Percentiles rank a stretch among this genome's conserved stretches.
Evolutionary conservation across 1,284 basidiomycete species (phyloP).

Genomic region (Meira nashicola): DNA sequence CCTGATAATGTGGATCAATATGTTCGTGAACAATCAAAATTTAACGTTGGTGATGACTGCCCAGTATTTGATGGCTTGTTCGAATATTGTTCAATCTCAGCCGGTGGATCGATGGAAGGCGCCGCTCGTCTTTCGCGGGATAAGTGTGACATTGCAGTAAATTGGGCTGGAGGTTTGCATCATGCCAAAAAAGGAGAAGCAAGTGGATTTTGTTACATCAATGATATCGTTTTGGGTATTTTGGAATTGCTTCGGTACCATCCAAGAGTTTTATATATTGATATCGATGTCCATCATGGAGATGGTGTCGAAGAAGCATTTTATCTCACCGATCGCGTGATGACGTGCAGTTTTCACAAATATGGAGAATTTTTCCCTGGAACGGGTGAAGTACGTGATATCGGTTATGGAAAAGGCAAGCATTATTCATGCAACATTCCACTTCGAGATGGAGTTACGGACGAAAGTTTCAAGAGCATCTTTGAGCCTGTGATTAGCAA

Average conservation of each 20-base stretch:
- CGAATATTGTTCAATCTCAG: constrained; percentile 97
- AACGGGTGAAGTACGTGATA: constrained; percentile 90
- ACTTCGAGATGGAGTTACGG: constrained; percentile 87
- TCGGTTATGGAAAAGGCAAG: constrained; percentile 72
- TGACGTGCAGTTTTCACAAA: constrained; percentile 98
- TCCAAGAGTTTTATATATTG: constrained; percentile 90
- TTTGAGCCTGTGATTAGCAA: constrained; percentile 92
- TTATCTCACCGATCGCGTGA: constrained; percentile 96
- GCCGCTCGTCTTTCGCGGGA: constrained; percentile 89
- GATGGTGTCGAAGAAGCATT: constrained; percentile 99
- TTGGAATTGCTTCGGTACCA: constrained; percentile 92
- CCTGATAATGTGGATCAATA: constrained; percentile 81
- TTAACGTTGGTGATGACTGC: constrained; percentile 90
- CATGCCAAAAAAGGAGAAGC: constrained; percentile 99
- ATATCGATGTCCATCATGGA: constrained; percentile 98
- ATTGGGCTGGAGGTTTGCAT: constrained; percentile 96
- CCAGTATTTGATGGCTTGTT: constrained; percentile 97
- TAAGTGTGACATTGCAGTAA: constrained; percentile 97
- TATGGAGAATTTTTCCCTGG: constrained; percentile 99
- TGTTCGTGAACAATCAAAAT: constrained; percentile 93
- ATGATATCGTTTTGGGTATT: constrained; percentile 94
- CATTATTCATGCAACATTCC: constrained; percentile 89
- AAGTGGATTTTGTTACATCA: constrained; percentile 67
- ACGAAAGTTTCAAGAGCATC: constrained; percentile 89
- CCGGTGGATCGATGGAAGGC: constrained; percentile 98